phyloP scores from a whole-genome alignment of 2,329 filamentous ascomycete species.

The Cytospora piceicola region DNA sequence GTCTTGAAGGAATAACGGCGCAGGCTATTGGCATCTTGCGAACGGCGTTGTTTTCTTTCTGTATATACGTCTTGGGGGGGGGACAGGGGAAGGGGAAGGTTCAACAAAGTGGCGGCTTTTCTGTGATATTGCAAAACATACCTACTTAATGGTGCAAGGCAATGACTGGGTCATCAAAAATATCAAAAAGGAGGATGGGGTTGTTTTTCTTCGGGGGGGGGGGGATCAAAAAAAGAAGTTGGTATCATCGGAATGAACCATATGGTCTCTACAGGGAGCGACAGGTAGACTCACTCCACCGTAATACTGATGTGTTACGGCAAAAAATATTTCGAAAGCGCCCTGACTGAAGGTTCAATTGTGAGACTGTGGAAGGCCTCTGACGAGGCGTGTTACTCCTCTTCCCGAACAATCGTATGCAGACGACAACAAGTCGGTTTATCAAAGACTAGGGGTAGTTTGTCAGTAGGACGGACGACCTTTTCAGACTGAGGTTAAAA shows the following conservation, averaged over 20 bases:
- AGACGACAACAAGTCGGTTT: too few relatives aligned
- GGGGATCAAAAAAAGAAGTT: background rate
- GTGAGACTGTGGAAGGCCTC: background rate
- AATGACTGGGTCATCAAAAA: background rate
- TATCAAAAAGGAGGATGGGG: background rate
- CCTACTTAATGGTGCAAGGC: background rate
- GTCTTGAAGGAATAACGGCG: background rate
- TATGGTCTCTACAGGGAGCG: background rate
- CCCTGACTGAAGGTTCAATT: background rate
- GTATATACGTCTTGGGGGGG: conserved; percentile 1
- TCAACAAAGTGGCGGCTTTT: conserved; percentile 4
- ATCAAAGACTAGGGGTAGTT: too few relatives aligned
- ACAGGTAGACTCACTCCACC: conserved; percentile 3
- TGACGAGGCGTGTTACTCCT: too few relatives aligned
- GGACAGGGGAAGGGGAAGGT: background rate
- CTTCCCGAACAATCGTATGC: too few relatives aligned
- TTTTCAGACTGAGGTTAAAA: too few relatives aligned
- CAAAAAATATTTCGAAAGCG: background rate
- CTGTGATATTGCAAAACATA: background rate
- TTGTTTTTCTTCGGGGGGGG: background rate
- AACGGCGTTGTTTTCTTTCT: conserved; percentile 11
- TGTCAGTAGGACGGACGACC: too few relatives aligned
- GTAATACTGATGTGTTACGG: background rate
- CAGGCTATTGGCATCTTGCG: conserved; percentile 8
- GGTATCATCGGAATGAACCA: background rate